Evolutionary conservation across 768 basidiomycete genomes (phyloP), one percentile per base, ranked within the genome.

Genomic region (Tricholoma bakamatsutake): DNA sequence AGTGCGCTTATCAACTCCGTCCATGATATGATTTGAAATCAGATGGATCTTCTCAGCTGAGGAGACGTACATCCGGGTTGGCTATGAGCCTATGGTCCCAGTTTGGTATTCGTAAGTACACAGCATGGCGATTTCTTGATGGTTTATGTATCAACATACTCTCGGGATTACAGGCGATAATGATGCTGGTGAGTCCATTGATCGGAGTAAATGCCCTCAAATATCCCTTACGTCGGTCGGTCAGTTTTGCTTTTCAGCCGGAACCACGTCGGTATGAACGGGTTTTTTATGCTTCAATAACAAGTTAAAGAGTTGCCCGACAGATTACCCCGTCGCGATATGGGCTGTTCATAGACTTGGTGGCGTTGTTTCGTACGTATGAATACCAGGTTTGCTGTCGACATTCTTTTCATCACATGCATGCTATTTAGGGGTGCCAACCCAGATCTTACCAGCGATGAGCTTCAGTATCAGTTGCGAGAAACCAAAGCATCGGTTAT

Each of bases 211-310:
- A 33, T 37, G 7, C 8, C 18, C 18, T 51, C 42, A n/a, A 24
- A 52, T 39, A n/a, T 34, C 17, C 6, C 10, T 43, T 50, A 31
- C 30, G 24, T 30, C 17, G 40, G 27, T 27, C 37, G 15, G 35
- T 21, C 59, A 87, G 87, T 85, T 7, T 71, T 85, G 54, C 63
- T 87, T 40, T 86, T 81, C 66, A 84, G 84, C 57, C 77, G 82
- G 28, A 89, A 89, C 64, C 83, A 87, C 61, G 64, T 87, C 40
- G 85, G 84, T n/a, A 13, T n/a, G 42, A 33, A 4, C 12, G 24
- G 30, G 2, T n/a, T 15, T 8, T 27, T 42, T 2, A 12, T 37
- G 12, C 13, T 42, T 15, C 8, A 8, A 6, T 3, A 50, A 3
- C 24, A 12, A 1, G 17, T 33, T 10, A n/a, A 47, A n/a, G 35